These are phyloP conservation scores for Globisporangium lucens DNA, from an alignment of 352 stramenopile genomes.

Conservation along the genomic window DNA sequence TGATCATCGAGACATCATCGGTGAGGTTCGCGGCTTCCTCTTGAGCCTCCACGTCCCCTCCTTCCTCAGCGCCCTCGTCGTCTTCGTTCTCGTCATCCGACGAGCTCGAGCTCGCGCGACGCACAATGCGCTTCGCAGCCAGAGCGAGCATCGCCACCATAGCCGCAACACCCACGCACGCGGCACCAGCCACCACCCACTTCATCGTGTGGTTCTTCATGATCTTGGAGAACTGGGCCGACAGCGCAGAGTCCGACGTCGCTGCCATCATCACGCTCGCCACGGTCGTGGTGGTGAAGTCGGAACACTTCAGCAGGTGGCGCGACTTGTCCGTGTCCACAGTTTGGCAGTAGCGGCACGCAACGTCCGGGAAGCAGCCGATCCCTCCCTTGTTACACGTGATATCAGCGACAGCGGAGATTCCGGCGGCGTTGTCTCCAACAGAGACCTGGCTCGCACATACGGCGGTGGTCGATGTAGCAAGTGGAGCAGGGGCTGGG, in stretches of 20 bases:
- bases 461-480: too few relatives aligned
- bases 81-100: not conserved
- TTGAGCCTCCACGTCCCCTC: not conserved
- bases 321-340: too few relatives aligned
- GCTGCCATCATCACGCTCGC: not conserved
- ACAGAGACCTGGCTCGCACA: too few relatives aligned
- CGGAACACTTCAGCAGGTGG: too few relatives aligned
- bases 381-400: too few relatives aligned
- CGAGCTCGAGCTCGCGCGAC: not conserved
- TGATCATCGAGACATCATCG: not conserved
- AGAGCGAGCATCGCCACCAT: slow-evolving; percentile 1
- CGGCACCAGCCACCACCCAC: not conserved
- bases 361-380: too few relatives aligned
- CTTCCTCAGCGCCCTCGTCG: not conserved
- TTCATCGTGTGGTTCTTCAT: slow-evolving; percentile 1
- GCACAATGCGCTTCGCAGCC: not conserved
- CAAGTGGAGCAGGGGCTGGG: too few relatives aligned
- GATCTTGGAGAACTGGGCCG: slow-evolving; percentile 1
- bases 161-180: not conserved
- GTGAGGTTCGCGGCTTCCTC: slow-evolving; percentile 3
- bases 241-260: not conserved
- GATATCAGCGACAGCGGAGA: too few relatives aligned
- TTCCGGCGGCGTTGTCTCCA: too few relatives aligned
- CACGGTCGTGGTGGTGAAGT: not conserved
- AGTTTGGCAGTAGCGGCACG: too few relatives aligned